A percentile compares a stretch with the other conserved stretches of the same genome.
phyloP scores from a whole-genome alignment of 1,139 yeast genomes.

The Hansenula sp. region DNA sequence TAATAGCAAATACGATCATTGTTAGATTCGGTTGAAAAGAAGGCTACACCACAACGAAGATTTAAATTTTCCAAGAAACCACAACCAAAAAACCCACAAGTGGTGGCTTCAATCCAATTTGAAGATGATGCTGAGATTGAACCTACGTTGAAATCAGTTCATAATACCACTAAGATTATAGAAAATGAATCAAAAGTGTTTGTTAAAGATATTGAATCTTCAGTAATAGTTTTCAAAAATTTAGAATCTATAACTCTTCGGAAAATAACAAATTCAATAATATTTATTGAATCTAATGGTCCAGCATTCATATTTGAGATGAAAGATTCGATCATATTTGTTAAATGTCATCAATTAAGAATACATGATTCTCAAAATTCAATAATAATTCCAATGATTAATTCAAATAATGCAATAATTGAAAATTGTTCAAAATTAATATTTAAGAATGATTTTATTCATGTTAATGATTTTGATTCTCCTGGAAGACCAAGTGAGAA shows the following conservation, averaged over 20 bases:
- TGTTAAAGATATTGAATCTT: slow-evolving; percentile 2
- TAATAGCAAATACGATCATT: slow-evolving; percentile 4
- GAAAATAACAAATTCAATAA: slow-evolving; percentile 19
- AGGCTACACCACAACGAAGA: slow-evolving; percentile 1
- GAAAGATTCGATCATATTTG: slow-evolving; percentile 24
- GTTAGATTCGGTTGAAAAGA: not conserved
- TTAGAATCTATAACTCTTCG: slow-evolving; percentile 10
- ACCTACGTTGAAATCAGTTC: too few species aligned
- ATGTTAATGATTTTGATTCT: slow-evolving; percentile 29
- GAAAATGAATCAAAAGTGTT: not conserved
- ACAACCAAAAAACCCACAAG: not conserved
- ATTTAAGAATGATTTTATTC: slow-evolving; percentile 15
- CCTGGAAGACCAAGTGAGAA: slow-evolving; percentile 20
- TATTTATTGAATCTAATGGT: slow-evolving; percentile 28
- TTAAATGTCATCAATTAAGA: slow-evolving; percentile 38
- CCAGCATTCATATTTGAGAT: slow-evolving; percentile 31
- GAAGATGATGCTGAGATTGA: too few species aligned
- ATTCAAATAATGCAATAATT: slow-evolving; percentile 26
- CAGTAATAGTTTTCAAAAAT: slow-evolving; percentile 3
- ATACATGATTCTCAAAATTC: slow-evolving; percentile 30
- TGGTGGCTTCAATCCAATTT: too few species aligned
- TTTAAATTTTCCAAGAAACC: slow-evolving; percentile 7
- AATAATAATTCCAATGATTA: slow-evolving; percentile 18
- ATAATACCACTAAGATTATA: not conserved
- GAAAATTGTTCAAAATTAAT: slow-evolving; percentile 30